phyloP scores from a whole-genome alignment of 2,329 filamentous ascomycete species.

The Sclerotinia trifoliorum region DNA sequence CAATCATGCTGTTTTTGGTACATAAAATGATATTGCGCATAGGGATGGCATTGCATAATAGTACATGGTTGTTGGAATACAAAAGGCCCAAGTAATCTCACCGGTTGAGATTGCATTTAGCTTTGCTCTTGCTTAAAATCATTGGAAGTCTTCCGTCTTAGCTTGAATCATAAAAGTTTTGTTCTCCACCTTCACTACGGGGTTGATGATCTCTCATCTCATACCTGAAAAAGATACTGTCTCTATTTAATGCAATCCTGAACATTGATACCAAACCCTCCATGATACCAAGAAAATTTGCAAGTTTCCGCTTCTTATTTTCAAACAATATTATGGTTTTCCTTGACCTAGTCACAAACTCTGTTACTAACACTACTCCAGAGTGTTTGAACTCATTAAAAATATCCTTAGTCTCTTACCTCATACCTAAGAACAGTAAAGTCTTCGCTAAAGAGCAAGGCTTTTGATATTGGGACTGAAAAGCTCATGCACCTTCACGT shows the following conservation, averaged over 20 bases:
- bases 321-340: background rate
- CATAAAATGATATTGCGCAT: background rate
- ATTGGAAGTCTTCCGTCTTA: background rate
- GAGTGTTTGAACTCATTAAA: background rate
- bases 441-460: background rate
- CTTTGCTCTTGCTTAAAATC: background rate
- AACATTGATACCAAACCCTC: background rate
- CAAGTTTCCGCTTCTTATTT: too few species aligned
- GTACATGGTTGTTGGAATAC: background rate
- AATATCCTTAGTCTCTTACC: background rate
- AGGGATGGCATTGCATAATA: background rate
- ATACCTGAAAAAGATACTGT: background rate
- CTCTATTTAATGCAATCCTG: background rate
- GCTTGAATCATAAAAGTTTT: background rate
- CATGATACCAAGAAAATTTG: background rate
- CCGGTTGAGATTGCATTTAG: background rate
- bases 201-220: background rate
- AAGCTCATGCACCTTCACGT: constrained; percentile 1
- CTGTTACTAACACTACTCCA: background rate
- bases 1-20: background rate
- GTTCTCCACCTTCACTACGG: background rate
- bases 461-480: background rate
- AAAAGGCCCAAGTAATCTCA: background rate
- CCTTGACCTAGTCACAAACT: background rate
- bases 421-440: background rate